Percentiles rank a stretch among this genome's conserved stretches.
Conservation (phyloP, 768 basidiomycete genomes). For the Crepidotus variabilis region DNA sequence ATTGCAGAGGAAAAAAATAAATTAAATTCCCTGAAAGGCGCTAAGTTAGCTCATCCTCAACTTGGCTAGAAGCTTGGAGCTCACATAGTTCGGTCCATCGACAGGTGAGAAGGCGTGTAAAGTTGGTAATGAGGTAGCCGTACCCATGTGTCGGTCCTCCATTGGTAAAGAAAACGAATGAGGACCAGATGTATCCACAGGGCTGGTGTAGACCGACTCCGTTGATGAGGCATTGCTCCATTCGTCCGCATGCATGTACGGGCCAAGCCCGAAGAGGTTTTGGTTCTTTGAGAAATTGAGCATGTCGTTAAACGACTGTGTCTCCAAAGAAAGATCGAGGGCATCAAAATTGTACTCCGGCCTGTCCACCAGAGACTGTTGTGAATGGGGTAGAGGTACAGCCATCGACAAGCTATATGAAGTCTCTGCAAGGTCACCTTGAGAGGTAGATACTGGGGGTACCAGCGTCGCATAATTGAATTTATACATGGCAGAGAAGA, state of each 20-base stretch:
- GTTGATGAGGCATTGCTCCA: slow-evolving; percentile 16
- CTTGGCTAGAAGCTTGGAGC: slow-evolving; percentile 6
- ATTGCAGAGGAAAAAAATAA: neutral
- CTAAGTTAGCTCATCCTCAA: neutral
- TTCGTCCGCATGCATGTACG: slow-evolving; percentile 14
- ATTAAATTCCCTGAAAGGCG: slow-evolving; percentile 4
- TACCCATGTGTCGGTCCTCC: slow-evolving; percentile 1
- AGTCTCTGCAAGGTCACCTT: neutral
- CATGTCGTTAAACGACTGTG: slow-evolving; percentile 11
- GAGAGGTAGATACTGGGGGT: neutral
- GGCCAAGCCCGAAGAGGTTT: slow-evolving; percentile 10
- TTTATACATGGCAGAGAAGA: slow-evolving; percentile 59
- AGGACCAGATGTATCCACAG: slow-evolving; percentile 14
- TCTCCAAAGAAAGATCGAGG: slow-evolving; percentile 8
- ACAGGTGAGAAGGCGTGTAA: slow-evolving; percentile 5
- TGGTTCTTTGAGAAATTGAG: slow-evolving; percentile 9
- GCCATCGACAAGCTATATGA: neutral
- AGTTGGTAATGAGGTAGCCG: neutral
- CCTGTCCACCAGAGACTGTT: slow-evolving; percentile 6
- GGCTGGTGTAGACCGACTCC: slow-evolving; percentile 17
- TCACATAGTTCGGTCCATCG: slow-evolving; percentile 19
- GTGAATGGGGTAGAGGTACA: neutral
- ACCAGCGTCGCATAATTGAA: slow-evolving; percentile 38
- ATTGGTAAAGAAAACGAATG: slow-evolving; percentile 7
- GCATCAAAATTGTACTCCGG: slow-evolving; percentile 14